Evolutionary conservation across 1,284 basidiomycete genomes (phyloP).

Genomic region (Crocinoboletus sp.): DNA sequence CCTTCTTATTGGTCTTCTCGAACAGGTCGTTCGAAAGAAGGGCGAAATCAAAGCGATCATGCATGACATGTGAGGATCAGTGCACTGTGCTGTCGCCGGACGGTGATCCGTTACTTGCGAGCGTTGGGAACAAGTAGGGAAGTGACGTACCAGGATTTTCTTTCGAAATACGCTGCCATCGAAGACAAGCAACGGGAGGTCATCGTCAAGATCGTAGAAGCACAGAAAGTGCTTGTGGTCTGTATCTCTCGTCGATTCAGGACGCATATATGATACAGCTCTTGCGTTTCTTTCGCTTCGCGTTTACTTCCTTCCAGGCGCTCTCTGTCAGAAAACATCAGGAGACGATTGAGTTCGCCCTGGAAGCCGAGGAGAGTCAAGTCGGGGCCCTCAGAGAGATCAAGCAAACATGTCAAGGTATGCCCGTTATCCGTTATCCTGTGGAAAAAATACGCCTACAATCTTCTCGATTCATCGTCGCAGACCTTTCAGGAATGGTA

Average conservation of each 20-base stretch:
- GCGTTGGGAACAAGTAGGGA: conserved; percentile 17
- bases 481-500: conserved; percentile 20
- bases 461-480: background rate
- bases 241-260: background rate
- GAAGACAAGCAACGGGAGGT: conserved; percentile 30
- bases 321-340: conserved; percentile 29
- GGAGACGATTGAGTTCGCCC: conserved; percentile 16
- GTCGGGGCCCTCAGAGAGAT: conserved; percentile 20
- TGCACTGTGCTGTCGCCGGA: conserved; percentile 4
- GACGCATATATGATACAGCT: background rate
- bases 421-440: background rate
- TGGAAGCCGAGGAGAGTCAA: conserved; percentile 27
- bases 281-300: background rate
- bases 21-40: conserved; percentile 22
- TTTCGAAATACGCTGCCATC: conserved; percentile 20
- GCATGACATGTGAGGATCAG: conserved; percentile 24
- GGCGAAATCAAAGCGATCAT: conserved; percentile 20
- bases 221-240: conserved; percentile 27
- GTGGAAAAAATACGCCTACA: background rate
- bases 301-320: conserved; percentile 12
- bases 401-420: conserved; percentile 24
- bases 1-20: background rate
- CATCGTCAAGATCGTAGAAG: conserved; percentile 24
- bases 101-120: background rate
- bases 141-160: conserved; percentile 25